Conservation (phyloP, 768 basidiomycete species). For the Roridomyces roridus region DNA sequence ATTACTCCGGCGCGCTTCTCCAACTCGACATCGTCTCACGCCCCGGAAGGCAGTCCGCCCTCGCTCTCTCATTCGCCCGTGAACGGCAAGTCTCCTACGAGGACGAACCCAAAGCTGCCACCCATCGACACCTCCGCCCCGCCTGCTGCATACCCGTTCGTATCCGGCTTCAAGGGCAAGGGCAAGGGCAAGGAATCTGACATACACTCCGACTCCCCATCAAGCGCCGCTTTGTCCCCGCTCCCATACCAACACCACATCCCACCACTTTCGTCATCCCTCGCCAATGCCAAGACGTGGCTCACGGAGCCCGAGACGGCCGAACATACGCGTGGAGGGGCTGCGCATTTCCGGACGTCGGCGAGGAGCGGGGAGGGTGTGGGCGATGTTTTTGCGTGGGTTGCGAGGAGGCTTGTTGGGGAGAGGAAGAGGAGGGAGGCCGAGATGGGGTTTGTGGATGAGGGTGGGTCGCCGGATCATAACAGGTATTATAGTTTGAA, state of each 20-base stretch:
- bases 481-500: no score
- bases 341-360: conserved; percentile 75
- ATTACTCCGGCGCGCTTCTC: conserved; percentile 17
- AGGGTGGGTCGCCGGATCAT: no score
- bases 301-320: conserved; percentile 18
- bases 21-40: no score
- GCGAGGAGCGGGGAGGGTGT: conserved; percentile 83
- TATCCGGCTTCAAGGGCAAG: neutral
- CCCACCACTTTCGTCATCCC: no score
- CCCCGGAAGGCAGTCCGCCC: no score
- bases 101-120: no score
- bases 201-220: neutral
- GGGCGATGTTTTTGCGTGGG: conserved; percentile 75
- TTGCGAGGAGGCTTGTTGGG: conserved; percentile 59
- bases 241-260: conserved; percentile 22
- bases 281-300: no score
- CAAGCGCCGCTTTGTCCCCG: conserved; percentile 15
- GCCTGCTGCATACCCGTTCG: no score
- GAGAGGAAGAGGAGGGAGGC: no score
- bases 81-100: no score
- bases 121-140: neutral
- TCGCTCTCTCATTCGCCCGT: neutral
- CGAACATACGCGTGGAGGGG: no score
- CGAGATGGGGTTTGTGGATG: no score
- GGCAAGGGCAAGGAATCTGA: neutral